Evolutionary conservation across 495 filamentous ascomycete genomes (phyloP).

Genomic region (Halenospora varia): DNA sequence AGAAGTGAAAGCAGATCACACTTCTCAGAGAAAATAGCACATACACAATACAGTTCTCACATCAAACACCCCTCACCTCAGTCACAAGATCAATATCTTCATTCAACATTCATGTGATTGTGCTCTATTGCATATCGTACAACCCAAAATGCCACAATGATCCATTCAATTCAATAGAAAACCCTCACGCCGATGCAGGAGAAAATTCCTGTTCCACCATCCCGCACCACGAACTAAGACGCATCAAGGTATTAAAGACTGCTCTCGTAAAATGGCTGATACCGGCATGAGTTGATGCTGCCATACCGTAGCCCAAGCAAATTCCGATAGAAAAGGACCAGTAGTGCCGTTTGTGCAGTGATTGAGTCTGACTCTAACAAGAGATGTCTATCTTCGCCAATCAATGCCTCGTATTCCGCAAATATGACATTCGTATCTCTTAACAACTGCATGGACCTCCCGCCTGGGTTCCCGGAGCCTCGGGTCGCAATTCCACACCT

Average conservation of each 20-base stretch:
- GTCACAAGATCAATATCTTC: background rate
- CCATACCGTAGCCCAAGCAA: background rate
- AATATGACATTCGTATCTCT: background rate
- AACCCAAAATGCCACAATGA: conserved; percentile 22
- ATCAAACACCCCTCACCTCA: no score
- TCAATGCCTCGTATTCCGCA: conserved; percentile 3
- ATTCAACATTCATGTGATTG: background rate
- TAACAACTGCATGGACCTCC: conserved; percentile 76
- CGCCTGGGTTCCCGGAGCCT: conserved; percentile 70
- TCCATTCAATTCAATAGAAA: conserved; percentile 14
- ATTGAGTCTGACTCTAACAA: conserved; percentile 4
- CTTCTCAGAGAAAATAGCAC: no score
- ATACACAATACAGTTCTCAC: no score
- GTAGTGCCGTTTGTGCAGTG: background rate
- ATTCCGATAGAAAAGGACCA: conserved; percentile 9
- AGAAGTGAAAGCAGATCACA: no score
- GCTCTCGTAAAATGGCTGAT: conserved; percentile 14
- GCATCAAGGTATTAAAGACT: conserved; percentile 28
- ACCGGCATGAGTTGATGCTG: conserved; percentile 12
- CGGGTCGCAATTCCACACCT: conserved; percentile 76
- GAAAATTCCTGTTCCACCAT: conserved; percentile 14
- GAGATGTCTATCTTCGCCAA: conserved; percentile 1
- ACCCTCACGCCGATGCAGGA: conserved; percentile 23
- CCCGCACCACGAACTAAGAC: conserved; percentile 15
- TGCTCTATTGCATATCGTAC: conserved; percentile 30